Base-by-base conservation (phyloP, 2,329 filamentous ascomycete species). In the Penicillium rolfsii region DNA sequence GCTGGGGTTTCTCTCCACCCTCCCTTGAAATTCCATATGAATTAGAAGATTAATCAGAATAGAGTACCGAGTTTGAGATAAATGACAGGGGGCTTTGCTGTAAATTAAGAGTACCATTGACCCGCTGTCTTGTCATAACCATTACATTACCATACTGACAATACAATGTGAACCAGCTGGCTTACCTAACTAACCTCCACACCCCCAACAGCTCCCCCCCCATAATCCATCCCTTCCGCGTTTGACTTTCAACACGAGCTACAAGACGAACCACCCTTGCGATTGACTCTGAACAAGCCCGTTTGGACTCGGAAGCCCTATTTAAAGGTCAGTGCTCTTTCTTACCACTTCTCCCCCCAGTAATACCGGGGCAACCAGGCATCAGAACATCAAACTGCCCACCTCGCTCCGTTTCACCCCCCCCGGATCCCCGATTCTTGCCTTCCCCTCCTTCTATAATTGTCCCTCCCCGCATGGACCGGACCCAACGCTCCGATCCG, bases 261-360 rank as follows among this genome's bases (percentile, higher is more conserved):
- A 36, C 28, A 46, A 36, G 35, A 36, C 11, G 19, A 22, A 22
- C 28, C 48, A 28, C n/a, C 55, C 41, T 11, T 33, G 8, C 30
- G 30, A 33, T n/a, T 11, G 11, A 33, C 11, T 43, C 40, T 19
- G 22, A n/a, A 48, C 48, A 35, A 50, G 48, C 48, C 28, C 46
- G 43, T 48, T 58, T 41, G 48, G 38, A 58, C 48, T 58, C 48
- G 28, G 46, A 58, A 22, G 33, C 38, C 55, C 2, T 5, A 30
- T 58, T 52, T 52, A 53, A 57, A 56, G 50, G 59, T 59, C 33
- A 52, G 55, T 59, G n/a, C 16, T 19, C 6, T n/a, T n/a, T n/a
- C n/a, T n/a, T n/a, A n/a, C n/a, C n/a, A n/a, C n/a, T n/a, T n/a
- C n/a, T n/a, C n/a, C n/a, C n/a, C n/a, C n/a, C n/a, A n/a, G n/a